These are phyloP conservation scores for Xenoacremonium recifei DNA, from an alignment of 2,329 filamentous ascomycete genomes.

Conservation along the genomic window DNA sequence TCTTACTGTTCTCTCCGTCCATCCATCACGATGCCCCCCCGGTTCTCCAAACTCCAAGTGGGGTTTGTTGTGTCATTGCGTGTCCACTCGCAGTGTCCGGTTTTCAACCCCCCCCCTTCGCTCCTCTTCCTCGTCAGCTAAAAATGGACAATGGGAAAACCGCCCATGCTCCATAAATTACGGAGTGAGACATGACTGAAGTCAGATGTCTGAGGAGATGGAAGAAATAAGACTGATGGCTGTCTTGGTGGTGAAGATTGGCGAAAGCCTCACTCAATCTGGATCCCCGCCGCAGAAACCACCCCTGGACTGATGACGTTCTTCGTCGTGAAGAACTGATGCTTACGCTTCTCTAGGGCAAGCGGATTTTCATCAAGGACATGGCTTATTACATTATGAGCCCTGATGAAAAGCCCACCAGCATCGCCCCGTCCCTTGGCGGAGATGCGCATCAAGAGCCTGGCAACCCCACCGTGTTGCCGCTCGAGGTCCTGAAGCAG, in stretches of 20 bases:
- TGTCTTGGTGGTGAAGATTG: too few species aligned
- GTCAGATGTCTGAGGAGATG: too few species aligned
- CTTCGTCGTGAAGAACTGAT: slow-evolving; percentile 6
- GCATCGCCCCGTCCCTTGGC: slow-evolving; percentile 77
- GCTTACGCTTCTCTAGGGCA: slow-evolving; percentile 59
- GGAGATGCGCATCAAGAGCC: slow-evolving; percentile 60
- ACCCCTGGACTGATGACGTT: background rate
- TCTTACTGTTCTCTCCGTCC: too few species aligned
- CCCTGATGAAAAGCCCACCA: slow-evolving; percentile 64
- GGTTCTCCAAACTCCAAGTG: background rate
- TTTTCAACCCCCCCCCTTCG: background rate
- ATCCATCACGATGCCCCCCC: too few species aligned
- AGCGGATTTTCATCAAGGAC: slow-evolving; percentile 96
- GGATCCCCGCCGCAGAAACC: background rate
- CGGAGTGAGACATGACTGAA: too few species aligned
- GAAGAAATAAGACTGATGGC: too few species aligned
- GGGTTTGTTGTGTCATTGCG: background rate
- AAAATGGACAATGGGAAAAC: background rate
- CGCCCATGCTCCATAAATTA: background rate
- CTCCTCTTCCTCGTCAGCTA: too few species aligned
- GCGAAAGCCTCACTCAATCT: too few species aligned
- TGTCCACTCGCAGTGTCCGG: background rate
- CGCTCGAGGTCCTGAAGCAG: slow-evolving; percentile 66
- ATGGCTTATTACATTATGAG: slow-evolving; percentile 91
- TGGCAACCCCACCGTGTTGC: slow-evolving; percentile 83